phyloP scores from a whole-genome alignment of 1,284 basidiomycete species.

The Ustilago esculenta region DNA sequence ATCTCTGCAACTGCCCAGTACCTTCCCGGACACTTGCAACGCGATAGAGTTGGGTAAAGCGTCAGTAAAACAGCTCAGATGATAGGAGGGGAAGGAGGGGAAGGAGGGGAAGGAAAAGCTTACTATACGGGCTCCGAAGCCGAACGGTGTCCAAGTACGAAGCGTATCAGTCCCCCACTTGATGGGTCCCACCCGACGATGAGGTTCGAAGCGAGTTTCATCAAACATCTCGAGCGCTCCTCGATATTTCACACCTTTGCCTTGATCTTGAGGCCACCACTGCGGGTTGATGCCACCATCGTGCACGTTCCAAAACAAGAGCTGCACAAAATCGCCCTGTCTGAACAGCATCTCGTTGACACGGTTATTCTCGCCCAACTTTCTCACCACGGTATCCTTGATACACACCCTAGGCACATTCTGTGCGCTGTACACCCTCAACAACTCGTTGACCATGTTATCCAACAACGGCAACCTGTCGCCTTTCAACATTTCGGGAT shows the following conservation, averaged over 20 bases:
- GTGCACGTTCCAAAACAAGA: conserved; percentile 21
- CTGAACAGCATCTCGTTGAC: conserved; percentile 10
- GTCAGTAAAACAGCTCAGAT: too few species aligned
- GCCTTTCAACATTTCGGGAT: conserved; percentile 8
- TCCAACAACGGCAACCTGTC: conserved; percentile 15
- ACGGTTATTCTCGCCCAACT: neutral
- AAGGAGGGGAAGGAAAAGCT: too few species aligned
- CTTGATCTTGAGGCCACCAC: conserved; percentile 13
- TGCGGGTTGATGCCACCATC: neutral
- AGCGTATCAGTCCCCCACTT: conserved; percentile 11
- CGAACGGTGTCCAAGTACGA: conserved; percentile 22
- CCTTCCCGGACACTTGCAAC: conserved; percentile 22
- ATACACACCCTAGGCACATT: conserved; percentile 16
- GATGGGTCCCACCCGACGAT: neutral
- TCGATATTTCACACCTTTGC: neutral
- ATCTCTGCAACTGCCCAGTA: conserved; percentile 34
- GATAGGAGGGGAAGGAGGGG: too few species aligned
- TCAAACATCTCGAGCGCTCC: conserved; percentile 16
- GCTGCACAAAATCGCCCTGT: conserved; percentile 16
- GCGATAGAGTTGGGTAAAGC: too few species aligned
- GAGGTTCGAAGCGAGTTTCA: conserved; percentile 9
- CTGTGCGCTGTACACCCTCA: conserved; percentile 12
- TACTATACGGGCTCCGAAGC: conserved; percentile 12
- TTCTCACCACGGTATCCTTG: conserved; percentile 10
- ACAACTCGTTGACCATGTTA: conserved; percentile 12